Conservation (phyloP, 495 filamentous ascomycete species). For the Parachaetomium inaequale region DNA sequence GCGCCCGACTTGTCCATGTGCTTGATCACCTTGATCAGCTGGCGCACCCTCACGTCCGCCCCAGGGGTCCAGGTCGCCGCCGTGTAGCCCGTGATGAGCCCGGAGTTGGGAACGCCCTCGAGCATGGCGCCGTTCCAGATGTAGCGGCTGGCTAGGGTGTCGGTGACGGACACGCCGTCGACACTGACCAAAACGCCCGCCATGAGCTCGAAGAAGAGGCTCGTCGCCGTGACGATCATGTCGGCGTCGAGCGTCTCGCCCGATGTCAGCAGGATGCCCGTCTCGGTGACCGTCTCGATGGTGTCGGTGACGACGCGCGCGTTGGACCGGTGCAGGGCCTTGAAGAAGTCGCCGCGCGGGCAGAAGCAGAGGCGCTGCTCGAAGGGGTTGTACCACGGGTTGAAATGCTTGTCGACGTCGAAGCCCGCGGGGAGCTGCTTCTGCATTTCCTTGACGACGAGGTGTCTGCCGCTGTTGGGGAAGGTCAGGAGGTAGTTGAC, state of each 20-base stretch:
- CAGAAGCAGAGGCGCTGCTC: constrained; percentile 70
- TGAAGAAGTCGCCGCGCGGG: constrained; percentile 71
- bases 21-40: constrained; percentile 39
- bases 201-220: constrained; percentile 56
- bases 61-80: constrained; percentile 57
- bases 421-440: constrained; percentile 53
- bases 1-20: constrained; percentile 37
- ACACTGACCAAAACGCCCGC: constrained; percentile 50
- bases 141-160: constrained; percentile 53
- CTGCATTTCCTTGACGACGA: constrained; percentile 44
- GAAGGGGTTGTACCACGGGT: constrained; percentile 67
- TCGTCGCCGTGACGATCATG: constrained; percentile 74
- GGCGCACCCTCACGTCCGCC: constrained; percentile 32
- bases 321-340: constrained; percentile 53
- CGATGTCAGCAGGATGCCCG: constrained; percentile 54
- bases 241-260: constrained; percentile 60
- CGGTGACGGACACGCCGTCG: constrained; percentile 51
- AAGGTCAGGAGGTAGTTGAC: constrained; percentile 38
- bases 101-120: constrained; percentile 39
- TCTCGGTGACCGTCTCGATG: constrained; percentile 60
- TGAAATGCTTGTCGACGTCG: constrained; percentile 64
- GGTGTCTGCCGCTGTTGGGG: constrained; percentile 47
- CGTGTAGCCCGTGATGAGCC: constrained; percentile 43
- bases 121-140: constrained; percentile 51
- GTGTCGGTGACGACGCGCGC: constrained; percentile 63